These are phyloP conservation scores for Harringtonia lauricola DNA, from an alignment of 2,329 filamentous ascomycete species.

Conservation along the genomic window DNA sequence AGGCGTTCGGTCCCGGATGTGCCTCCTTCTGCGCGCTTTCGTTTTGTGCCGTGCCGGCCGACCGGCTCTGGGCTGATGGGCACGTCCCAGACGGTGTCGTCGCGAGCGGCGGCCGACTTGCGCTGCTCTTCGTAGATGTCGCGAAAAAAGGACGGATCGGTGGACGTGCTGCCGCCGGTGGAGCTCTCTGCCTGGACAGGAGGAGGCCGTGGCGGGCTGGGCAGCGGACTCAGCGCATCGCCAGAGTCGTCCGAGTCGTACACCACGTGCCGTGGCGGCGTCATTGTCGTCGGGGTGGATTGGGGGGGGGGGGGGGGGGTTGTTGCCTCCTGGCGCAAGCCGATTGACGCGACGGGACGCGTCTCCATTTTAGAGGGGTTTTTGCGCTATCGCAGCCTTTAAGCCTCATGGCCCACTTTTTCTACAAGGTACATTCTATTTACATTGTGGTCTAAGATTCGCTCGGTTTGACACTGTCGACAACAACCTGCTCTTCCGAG, in stretches of 20 bases:
- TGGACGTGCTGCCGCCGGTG: slow-evolving; percentile 24
- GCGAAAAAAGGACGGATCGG: slow-evolving; percentile 36
- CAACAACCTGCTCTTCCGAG: too few relatives aligned
- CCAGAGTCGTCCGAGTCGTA: slow-evolving; percentile 23
- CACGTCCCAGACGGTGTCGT: slow-evolving; percentile 30
- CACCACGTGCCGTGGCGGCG: slow-evolving; percentile 14
- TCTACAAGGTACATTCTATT: too few relatives aligned
- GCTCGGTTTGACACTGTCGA: too few relatives aligned
- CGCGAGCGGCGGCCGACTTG: neutral
- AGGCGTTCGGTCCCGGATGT: neutral
- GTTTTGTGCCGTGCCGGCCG: slow-evolving; percentile 7
- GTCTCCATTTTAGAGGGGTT: too few relatives aligned
- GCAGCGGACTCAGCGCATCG: slow-evolving; percentile 15
- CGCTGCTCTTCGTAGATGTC: slow-evolving; percentile 36
- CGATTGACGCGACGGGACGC: too few relatives aligned
- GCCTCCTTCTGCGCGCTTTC: slow-evolving; percentile 7
- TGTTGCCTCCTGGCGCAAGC: too few relatives aligned
- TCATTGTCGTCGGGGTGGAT: slow-evolving; percentile 11
- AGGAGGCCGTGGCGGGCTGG: slow-evolving; percentile 5
- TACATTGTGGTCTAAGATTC: too few relatives aligned
- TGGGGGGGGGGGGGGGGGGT: too few relatives aligned
- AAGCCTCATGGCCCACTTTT: too few relatives aligned
- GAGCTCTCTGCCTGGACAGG: slow-evolving; percentile 1
- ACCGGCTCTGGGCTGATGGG: slow-evolving; percentile 26
- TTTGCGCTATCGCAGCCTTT: too few relatives aligned